These are phyloP conservation scores for Paramecium pentaurelia DNA, from an alignment of 73 alveolate genomes.

Conservation along the genomic window DNA sequence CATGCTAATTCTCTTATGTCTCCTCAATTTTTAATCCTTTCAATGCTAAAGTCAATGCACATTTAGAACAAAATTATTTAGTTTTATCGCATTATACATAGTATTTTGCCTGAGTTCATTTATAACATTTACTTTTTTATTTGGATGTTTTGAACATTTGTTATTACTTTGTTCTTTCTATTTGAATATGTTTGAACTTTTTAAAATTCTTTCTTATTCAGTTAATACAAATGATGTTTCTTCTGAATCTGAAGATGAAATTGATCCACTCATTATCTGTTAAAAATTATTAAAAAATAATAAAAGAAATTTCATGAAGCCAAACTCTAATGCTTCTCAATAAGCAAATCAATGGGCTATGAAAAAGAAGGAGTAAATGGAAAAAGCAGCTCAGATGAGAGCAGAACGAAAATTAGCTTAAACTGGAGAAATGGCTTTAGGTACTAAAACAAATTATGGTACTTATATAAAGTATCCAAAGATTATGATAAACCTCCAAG, in stretches of 20 bases:
- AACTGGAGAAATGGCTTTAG: slow-evolving; percentile 60
- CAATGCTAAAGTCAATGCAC: slow-evolving; percentile 23
- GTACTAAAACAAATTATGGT: slow-evolving; percentile 21
- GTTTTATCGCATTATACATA: not conserved
- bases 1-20: not conserved
- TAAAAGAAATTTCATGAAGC: not conserved
- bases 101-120: slow-evolving; percentile 29
- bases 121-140: not conserved
- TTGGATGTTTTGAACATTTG: slow-evolving; percentile 12
- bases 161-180: not conserved
- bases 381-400: not conserved
- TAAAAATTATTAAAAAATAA: not conserved
- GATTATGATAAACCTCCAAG: slow-evolving; percentile 11
- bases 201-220: not conserved
- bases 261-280: slow-evolving; percentile 13
- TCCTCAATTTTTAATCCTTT: slow-evolving; percentile 35
- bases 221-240: not conserved
- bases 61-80: slow-evolving; percentile 29
- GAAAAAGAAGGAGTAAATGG: slow-evolving; percentile 38
- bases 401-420: slow-evolving; percentile 58
- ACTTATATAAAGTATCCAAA: not conserved
- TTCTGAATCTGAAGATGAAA: slow-evolving; percentile 8
- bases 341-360: slow-evolving; percentile 29
- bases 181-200: slow-evolving; percentile 22
- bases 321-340: not conserved